These are phyloP conservation scores for Verticillium nonalfalfae DNA, from an alignment of 2,329 filamentous ascomycete genomes.

Conservation along the genomic window DNA sequence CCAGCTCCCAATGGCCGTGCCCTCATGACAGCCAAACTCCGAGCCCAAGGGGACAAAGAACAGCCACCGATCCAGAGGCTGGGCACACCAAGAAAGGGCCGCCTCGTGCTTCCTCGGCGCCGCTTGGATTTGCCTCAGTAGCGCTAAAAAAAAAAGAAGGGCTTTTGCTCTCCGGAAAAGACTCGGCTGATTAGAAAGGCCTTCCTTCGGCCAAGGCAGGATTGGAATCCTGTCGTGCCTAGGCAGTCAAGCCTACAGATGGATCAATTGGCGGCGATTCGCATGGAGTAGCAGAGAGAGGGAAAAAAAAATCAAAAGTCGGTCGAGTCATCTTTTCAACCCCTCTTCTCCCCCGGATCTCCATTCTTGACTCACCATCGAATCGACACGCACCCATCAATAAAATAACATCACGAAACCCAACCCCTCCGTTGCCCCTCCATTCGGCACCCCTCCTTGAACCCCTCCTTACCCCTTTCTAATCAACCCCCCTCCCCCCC, in stretches of 20 bases:
- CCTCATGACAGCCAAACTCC: not conserved
- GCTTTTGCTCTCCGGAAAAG: not conserved
- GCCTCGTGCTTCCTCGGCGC: not conserved
- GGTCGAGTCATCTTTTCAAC: no score
- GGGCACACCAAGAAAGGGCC: no score
- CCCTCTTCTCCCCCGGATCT: not conserved
- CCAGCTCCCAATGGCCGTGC: not conserved
- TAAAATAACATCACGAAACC: not conserved
- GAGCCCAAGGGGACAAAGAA: not conserved
- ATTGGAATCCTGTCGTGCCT: not conserved
- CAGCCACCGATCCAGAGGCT: not conserved
- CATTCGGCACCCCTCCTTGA: not conserved
- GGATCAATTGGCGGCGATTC: not conserved
- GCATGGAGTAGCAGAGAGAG: not conserved
- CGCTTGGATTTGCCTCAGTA: not conserved
- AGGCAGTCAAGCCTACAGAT: not conserved
- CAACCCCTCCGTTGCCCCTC: not conserved
- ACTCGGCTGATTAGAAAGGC: not conserved
- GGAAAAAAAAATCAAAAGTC: not conserved
- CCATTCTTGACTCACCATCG: not conserved
- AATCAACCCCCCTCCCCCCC: not conserved
- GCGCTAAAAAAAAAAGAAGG: not conserved
- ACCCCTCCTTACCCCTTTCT: not conserved
- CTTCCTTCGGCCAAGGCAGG: not conserved
- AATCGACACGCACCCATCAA: not conserved